Evolutionary conservation across 2,329 filamentous ascomycete species (phyloP).

Genomic region (Alternaria hordeiaustralica): DNA sequence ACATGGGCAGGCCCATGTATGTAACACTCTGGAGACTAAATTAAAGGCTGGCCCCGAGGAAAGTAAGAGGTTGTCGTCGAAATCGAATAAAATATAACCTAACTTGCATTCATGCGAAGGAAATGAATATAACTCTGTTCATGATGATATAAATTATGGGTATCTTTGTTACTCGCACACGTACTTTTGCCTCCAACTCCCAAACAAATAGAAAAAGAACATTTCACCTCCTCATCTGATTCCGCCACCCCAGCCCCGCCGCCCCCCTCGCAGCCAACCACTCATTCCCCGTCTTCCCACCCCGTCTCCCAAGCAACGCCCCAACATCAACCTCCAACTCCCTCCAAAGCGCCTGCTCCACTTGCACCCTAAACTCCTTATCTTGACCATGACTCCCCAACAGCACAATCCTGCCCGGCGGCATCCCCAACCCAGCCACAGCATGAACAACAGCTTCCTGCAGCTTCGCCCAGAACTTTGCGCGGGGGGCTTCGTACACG

Average conservation of each 20-base stretch:
- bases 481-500: slow-evolving; percentile 25
- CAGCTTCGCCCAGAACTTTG: slow-evolving; percentile 31
- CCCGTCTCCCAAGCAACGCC: slow-evolving; percentile 17
- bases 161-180: neutral
- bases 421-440: slow-evolving; percentile 8
- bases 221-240: neutral
- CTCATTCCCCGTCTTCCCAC: slow-evolving; percentile 3
- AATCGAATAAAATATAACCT: accelerated
- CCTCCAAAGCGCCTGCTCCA: slow-evolving; percentile 29
- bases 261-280: slow-evolving; percentile 32
- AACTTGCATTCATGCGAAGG: no score
- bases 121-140: neutral
- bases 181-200: slow-evolving; percentile 12
- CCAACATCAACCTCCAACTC: slow-evolving; percentile 27
- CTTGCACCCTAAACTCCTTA: slow-evolving; percentile 28
- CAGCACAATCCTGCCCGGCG: slow-evolving; percentile 31
- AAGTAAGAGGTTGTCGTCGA: neutral
- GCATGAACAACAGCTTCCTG: slow-evolving; percentile 28
- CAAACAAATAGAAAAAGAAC: neutral
- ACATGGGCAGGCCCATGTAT: neutral
- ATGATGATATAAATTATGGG: neutral
- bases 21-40: neutral
- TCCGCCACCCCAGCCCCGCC: slow-evolving; percentile 18
- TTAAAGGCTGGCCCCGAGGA: neutral
- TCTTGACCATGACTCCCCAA: slow-evolving; percentile 30